Percentiles rank a stretch among this genome's conserved stretches.
These are phyloP conservation scores for Leonotis leonurus DNA, from an alignment of 257 asterid species.

Conservation along the genomic window DNA sequence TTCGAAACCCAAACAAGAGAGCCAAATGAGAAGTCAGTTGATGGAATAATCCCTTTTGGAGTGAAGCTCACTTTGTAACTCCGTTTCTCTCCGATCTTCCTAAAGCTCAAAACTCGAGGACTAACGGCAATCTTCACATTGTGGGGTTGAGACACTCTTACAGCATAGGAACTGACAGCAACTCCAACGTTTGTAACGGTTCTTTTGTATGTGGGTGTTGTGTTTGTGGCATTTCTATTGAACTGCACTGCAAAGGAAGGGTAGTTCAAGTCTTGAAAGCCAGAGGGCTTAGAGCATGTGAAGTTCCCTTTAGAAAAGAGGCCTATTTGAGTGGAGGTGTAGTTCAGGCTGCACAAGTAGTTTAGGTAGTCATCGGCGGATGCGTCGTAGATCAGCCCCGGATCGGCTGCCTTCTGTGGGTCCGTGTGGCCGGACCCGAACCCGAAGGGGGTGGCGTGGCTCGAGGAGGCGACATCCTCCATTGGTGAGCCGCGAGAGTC, in stretches of 20 bases:
- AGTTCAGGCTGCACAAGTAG: constrained; percentile 50
- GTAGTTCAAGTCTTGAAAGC: constrained; percentile 51
- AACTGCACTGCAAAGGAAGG: constrained; percentile 60
- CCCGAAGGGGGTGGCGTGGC: constrained; percentile 44
- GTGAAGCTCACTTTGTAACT: constrained; percentile 42
- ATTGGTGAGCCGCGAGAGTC: constrained; percentile 36
- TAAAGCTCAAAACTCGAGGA: constrained; percentile 44
- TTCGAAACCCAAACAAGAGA: constrained; percentile 44
- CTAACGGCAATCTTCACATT: constrained; percentile 37
- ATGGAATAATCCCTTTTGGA: constrained; percentile 18
- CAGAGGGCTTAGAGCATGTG: constrained; percentile 32
- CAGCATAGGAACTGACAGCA: constrained; percentile 31
- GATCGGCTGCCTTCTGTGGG: constrained; percentile 56
- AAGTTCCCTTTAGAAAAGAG: constrained; percentile 29
- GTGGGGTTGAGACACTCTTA: constrained; percentile 31
- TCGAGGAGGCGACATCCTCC: constrained; percentile 33
- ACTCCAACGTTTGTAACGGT: constrained; percentile 61
- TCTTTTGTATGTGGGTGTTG: constrained; percentile 35
- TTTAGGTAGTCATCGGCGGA: constrained; percentile 42
- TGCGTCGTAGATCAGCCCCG: constrained; percentile 61
- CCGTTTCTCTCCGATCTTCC: constrained; percentile 37
- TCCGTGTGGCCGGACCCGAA: constrained; percentile 67
- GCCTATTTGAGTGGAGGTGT: constrained; percentile 46
- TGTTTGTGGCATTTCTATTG: constrained; percentile 6
- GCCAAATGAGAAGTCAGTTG: constrained; percentile 40